Percentiles rank a stretch among this genome's conserved stretches.
These are phyloP conservation scores for Biscutella laevigata DNA, from an alignment of 441 rosid genomes.

Conservation along the genomic window DNA sequence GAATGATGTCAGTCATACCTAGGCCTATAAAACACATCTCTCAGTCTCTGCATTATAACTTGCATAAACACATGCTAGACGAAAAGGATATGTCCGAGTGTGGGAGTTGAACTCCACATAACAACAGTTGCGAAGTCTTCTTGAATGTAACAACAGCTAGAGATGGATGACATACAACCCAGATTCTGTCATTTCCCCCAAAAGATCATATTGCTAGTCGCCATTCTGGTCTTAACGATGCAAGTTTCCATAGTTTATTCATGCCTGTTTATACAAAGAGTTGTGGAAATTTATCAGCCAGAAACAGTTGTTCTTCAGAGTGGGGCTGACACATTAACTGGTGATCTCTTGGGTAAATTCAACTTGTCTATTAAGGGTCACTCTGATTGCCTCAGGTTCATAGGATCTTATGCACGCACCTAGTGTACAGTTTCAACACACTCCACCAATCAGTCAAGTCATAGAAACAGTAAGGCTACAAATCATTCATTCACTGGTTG, in stretches of 20 bases:
- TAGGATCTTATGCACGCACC: slow-evolving; percentile 40
- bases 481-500: background rate
- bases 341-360: slow-evolving; percentile 65
- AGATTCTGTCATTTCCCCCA: too few species aligned
- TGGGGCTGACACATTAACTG: slow-evolving; percentile 73
- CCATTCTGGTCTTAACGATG: slow-evolving; percentile 67
- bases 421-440: slow-evolving; percentile 10
- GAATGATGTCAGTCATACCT: too few species aligned
- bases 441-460: background rate
- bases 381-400: slow-evolving; percentile 64
- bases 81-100: too few species aligned
- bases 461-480: background rate
- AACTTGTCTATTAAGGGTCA: slow-evolving; percentile 76
- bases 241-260: slow-evolving; percentile 43
- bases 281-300: slow-evolving; percentile 73
- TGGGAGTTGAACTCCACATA: too few species aligned
- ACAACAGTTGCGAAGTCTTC: too few species aligned
- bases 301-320: slow-evolving; percentile 84
- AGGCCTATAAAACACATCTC: too few species aligned
- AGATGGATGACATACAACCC: too few species aligned
- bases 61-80: too few species aligned
- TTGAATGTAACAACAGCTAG: too few species aligned
- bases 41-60: too few species aligned
- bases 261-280: slow-evolving; percentile 54
- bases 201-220: too few species aligned